Evolutionary conservation across 2,329 filamentous ascomycete species (phyloP), one percentile per base, ranked within the genome.

Genomic region (Venturiaceae sp.): DNA sequence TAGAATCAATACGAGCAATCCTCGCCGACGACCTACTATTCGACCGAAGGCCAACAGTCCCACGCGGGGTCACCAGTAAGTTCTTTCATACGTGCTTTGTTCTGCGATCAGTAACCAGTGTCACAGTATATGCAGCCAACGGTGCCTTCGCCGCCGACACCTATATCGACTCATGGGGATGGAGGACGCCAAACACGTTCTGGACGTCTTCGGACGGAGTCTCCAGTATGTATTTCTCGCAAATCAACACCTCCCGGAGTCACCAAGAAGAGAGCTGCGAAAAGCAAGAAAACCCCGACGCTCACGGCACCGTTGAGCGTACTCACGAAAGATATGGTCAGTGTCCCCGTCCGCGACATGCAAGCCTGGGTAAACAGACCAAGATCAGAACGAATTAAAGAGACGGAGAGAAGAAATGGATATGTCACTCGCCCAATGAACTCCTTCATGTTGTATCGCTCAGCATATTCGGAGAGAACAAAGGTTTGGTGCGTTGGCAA

Each of bases 401-500:
- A 96, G 70, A 84, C 87, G 9, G 80, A 83, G 46, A 81, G 83
- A 65, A 81, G 84, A 59, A 90, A 84, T 36, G 88, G 88, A 28
- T 91, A 92, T 69, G 82, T 97, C 64, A 90, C 92, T 66, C 82
- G 94, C 32, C 92, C 94, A 2, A 95, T 96, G 87, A 99, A 99
- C 71, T 92, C 90, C 0, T 99, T 97, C 76, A 96, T 99, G 87
- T 78, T 99, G 55, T 99, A 99, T 71, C 87, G 94, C 44, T 96
- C 94, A 64, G 90, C 90, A 6, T 96, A 90, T 68, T 89, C 95
- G 61, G 88, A 94, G 62, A 81, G 91, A 33, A 90, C 89, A 60
- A 96, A 96, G 72, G 79, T 83, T 55, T 89, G 85, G 78, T 89
- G 88, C 65, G 77, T 83, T 14, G 85, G 94, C 66, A 92, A 94